A percentile compares a stretch with the other conserved stretches of the same genome.
phyloP scores from a whole-genome alignment of 129 eudicot genomes.

The Silybum marianum region DNA sequence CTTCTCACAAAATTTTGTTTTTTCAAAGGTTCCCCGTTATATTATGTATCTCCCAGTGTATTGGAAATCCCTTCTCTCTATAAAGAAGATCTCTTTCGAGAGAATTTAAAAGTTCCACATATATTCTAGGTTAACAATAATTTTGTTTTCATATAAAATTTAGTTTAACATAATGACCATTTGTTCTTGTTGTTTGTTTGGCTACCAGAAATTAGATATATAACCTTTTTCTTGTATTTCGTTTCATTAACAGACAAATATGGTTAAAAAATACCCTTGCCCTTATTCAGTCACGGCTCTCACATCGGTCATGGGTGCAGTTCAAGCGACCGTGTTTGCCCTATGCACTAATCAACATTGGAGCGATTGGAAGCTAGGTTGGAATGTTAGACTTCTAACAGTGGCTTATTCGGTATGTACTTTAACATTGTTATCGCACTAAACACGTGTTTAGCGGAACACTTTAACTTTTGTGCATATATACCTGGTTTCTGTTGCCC shows the following conservation, averaged over 20 bases:
- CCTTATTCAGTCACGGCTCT: conserved; percentile 54
- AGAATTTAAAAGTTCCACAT: neutral
- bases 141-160: neutral
- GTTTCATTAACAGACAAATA: conserved; percentile 43
- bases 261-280: conserved; percentile 46
- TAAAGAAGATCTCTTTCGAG: neutral
- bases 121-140: neutral
- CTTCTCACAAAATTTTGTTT: too few species aligned
- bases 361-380: conserved; percentile 65
- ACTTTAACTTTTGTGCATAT: neutral
- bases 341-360: conserved; percentile 49
- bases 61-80: neutral
- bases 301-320: conserved; percentile 34
- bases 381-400: conserved; percentile 66
- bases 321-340: conserved; percentile 41
- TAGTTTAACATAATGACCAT: neutral
- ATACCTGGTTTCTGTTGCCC: neutral
- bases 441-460: neutral
- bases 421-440: neutral
- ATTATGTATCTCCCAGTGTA: too few species aligned
- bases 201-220: neutral
- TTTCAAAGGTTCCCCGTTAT: too few species aligned
- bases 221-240: neutral
- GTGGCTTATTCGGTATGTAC: conserved; percentile 49
- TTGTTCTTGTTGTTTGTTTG: neutral